Conservation (phyloP, 257 asterid genomes). For the Ophiorrhiza pumila region DNA sequence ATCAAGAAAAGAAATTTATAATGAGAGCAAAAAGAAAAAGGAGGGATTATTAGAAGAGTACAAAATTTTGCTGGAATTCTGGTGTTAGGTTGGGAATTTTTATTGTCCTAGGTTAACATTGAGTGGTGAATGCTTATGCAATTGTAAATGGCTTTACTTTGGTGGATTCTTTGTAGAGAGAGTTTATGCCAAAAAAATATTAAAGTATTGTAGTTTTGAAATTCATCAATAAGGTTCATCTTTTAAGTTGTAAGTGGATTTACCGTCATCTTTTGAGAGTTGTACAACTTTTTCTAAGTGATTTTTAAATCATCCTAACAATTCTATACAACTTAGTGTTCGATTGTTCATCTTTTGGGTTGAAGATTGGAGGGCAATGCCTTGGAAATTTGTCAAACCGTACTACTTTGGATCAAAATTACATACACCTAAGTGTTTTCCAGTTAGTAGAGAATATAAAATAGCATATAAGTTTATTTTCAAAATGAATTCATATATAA, state of each 20-base stretch:
- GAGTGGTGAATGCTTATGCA: neutral
- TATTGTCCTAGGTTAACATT: neutral
- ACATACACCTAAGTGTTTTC: too few relatives aligned
- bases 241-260: neutral
- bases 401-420: too few relatives aligned
- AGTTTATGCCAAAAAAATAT: neutral
- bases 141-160: neutral
- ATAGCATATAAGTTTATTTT: too few relatives aligned
- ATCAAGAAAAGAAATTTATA: neutral
- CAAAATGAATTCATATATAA: too few relatives aligned
- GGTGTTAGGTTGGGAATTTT: neutral
- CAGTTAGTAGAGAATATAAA: too few relatives aligned
- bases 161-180: neutral
- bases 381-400: too few relatives aligned
- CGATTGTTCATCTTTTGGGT: too few relatives aligned
- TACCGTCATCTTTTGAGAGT: neutral
- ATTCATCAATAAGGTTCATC: neutral
- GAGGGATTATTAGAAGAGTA: neutral
- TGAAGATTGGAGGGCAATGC: too few relatives aligned
- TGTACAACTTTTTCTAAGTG: too few relatives aligned
- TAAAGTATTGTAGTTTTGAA: neutral
- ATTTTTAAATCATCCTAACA: too few relatives aligned
- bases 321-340: too few relatives aligned
- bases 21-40: neutral
- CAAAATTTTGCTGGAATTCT: conserved; percentile 7